Evolutionary conservation across 139 green algal genomes (phyloP).

Genomic region (Ostreobium quekettii): DNA sequence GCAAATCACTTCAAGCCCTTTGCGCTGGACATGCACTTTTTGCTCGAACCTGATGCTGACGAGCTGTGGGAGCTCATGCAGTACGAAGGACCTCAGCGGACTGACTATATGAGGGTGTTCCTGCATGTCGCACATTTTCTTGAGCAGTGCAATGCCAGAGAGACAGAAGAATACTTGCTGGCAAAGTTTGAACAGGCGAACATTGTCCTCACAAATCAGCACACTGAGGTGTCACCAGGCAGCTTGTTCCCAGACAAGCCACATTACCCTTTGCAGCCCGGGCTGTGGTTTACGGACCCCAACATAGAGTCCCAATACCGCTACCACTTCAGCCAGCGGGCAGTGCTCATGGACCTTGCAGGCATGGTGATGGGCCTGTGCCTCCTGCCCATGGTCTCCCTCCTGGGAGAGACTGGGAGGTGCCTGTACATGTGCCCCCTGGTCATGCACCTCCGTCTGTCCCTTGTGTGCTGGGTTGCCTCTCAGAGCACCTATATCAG

Average conservation of each 20-base stretch:
- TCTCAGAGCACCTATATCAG: background rate
- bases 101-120: background rate
- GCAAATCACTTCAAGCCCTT: background rate
- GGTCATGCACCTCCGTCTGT: background rate
- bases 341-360: background rate
- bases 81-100: no score
- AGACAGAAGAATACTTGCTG: background rate
- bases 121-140: background rate
- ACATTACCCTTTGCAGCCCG: no score
- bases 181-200: no score
- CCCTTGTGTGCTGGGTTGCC: background rate
- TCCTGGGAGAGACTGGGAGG: background rate
- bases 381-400: background rate
- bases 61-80: no score
- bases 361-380: background rate
- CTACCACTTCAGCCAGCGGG: background rate
- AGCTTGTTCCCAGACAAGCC: no score
- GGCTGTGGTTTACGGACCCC: background rate
- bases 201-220: no score
- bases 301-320: background rate
- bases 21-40: background rate
- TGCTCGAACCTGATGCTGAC: background rate
- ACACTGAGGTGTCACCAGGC: no score
- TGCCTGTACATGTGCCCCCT: background rate
- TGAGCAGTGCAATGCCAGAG: background rate